Conservation (phyloP, 306 rosid species). For the Potentilla sterilis region DNA sequence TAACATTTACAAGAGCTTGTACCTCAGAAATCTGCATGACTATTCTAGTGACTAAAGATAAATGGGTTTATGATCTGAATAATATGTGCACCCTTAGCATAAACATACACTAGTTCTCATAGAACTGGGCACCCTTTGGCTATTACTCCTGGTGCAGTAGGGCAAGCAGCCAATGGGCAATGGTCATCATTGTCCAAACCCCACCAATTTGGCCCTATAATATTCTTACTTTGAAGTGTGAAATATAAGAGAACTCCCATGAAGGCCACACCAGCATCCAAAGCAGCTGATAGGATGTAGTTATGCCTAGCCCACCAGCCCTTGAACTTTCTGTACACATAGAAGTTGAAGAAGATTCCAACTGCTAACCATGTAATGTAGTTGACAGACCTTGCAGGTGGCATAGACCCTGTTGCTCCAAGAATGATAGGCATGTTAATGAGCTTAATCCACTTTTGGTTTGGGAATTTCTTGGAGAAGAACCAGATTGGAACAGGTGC, state of each 20-base stretch:
- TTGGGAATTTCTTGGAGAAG: conserved; percentile 19
- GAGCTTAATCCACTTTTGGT: conserved; percentile 27
- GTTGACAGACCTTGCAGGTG: conserved; percentile 24
- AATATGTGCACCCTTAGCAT: neutral
- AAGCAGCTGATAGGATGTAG: conserved; percentile 53
- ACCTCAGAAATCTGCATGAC: neutral
- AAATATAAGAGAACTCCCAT: conserved; percentile 46
- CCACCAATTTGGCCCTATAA: conserved; percentile 63
- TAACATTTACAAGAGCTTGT: neutral
- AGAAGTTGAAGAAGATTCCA: conserved; percentile 27
- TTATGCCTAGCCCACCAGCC: conserved; percentile 59
- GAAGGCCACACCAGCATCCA: conserved; percentile 62
- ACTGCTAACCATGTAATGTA: conserved; percentile 17
- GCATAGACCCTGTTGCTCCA: conserved; percentile 14
- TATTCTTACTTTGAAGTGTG: conserved; percentile 35
- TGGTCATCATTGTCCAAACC: conserved; percentile 47
- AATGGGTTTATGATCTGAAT: neutral
- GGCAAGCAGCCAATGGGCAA: conserved; percentile 53
- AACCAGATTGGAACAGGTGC: conserved; percentile 41
- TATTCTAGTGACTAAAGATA: neutral
- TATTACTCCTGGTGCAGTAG: conserved; percentile 56
- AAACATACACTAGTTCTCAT: conserved; percentile 21
- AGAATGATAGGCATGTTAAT: conserved; percentile 36
- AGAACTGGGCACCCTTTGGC: conserved; percentile 51
- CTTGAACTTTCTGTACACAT: conserved; percentile 25